Conservation (phyloP, 306 rosid species). For the Quercus agrifolia region DNA sequence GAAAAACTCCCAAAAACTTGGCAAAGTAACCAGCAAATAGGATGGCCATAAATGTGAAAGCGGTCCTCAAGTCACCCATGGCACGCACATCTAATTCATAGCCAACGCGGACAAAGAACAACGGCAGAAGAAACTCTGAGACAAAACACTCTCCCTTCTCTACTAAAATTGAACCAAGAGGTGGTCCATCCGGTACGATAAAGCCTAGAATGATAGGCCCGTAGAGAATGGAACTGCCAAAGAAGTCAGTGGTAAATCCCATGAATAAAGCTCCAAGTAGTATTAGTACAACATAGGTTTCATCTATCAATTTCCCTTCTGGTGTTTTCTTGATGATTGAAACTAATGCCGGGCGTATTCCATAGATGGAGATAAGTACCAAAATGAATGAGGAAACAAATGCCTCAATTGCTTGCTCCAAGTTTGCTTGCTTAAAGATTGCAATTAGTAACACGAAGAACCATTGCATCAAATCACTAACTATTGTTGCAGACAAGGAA, state of each 20-base stretch:
- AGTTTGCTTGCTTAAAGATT: neutral
- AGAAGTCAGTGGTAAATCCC: neutral
- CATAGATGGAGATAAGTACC: neutral
- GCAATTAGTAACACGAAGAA: neutral
- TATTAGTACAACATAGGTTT: conserved; percentile 2
- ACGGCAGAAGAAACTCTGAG: conserved; percentile 17
- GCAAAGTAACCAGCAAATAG: neutral
- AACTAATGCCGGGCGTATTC: conserved; percentile 11
- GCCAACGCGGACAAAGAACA: conserved; percentile 20
- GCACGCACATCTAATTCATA: neutral
- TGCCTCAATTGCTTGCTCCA: neutral
- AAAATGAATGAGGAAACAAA: neutral
- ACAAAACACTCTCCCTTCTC: conserved; percentile 17
- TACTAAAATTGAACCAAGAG: conserved; percentile 23
- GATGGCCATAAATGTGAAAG: conserved; percentile 13
- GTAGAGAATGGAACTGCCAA: neutral
- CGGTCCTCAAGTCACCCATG: conserved; percentile 7
- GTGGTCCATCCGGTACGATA: conserved; percentile 27
- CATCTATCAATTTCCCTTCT: conserved; percentile 16
- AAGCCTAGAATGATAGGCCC: conserved; percentile 26
- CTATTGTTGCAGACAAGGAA: conserved; percentile 20
- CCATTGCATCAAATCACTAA: conserved; percentile 23
- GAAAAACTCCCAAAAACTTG: conserved; percentile 21
- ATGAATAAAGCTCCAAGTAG: conserved; percentile 17
- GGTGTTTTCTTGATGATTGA: conserved; percentile 16